Conservation (phyloP, 1,139 yeast genomes). For the Suhomyces taliae region DNA sequence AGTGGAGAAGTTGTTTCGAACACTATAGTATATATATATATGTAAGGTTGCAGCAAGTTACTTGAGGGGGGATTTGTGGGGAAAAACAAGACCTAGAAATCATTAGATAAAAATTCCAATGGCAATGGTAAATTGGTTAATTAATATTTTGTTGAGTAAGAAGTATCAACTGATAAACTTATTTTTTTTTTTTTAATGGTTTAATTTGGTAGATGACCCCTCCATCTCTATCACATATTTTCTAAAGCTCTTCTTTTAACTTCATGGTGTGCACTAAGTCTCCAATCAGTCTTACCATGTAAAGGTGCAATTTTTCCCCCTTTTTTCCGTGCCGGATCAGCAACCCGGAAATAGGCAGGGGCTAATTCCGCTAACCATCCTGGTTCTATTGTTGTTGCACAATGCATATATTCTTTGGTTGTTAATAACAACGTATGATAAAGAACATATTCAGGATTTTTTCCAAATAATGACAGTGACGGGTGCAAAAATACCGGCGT, state of each 20-base stretch:
- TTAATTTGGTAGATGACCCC: neutral
- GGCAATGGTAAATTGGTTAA: too few relatives aligned
- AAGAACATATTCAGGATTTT: constrained; percentile 73
- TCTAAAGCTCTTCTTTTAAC: constrained; percentile 35
- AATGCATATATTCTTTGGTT: constrained; percentile 88
- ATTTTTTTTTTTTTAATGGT: neutral
- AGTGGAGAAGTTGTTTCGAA: too few relatives aligned
- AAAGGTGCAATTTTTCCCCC: constrained; percentile 48
- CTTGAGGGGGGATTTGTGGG: too few relatives aligned
- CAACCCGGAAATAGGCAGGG: constrained; percentile 76
- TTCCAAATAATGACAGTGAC: constrained; percentile 75
- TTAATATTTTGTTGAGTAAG: neutral
- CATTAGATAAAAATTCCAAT: too few relatives aligned
- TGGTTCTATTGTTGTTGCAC: constrained; percentile 79
- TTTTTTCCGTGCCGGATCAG: constrained; percentile 46
- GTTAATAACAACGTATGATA: constrained; percentile 84
- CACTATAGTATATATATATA: too few relatives aligned
- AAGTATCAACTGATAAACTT: neutral
- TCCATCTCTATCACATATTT: constrained; percentile 7
- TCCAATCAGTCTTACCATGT: constrained; percentile 53
- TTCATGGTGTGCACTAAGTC: constrained; percentile 39
- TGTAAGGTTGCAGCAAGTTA: too few relatives aligned
- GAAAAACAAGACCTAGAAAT: too few relatives aligned
- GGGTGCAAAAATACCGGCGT: constrained; percentile 89
- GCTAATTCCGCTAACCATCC: constrained; percentile 84